phyloP scores from a whole-genome alignment of 257 asterid species.

The Nicotiana benthamiana region DNA sequence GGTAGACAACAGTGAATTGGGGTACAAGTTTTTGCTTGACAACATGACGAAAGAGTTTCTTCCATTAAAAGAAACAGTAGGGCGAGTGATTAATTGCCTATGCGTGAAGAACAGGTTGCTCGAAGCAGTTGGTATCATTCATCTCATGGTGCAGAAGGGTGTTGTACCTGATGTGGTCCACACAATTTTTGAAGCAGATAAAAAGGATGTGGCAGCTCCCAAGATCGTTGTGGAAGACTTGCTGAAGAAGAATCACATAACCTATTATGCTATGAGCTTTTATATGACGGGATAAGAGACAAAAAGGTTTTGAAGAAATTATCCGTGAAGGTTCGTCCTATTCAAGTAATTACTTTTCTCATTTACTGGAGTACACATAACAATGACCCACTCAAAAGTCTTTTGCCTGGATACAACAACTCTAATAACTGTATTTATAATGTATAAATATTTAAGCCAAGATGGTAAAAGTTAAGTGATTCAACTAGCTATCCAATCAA shows the following conservation, averaged over 20 bases:
- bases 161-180: conserved; percentile 66
- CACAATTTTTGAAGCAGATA: conserved; percentile 64
- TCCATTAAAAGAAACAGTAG: conserved; percentile 58
- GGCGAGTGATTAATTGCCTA: conserved; percentile 72
- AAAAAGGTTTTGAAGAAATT: conserved; percentile 49
- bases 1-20: conserved; percentile 55
- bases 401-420: not conserved
- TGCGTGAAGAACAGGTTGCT: conserved; percentile 53
- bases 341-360: conserved; percentile 7
- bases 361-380: not conserved
- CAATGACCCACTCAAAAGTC: not conserved
- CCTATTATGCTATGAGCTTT: conserved; percentile 65
- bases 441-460: not conserved
- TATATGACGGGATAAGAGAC: conserved; percentile 67
- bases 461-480: not conserved
- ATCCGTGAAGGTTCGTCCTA: conserved; percentile 14
- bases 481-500: not conserved
- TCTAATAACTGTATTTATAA: not conserved
- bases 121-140: conserved; percentile 58
- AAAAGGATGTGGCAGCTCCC: conserved; percentile 72
- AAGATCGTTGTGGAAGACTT: conserved; percentile 78
- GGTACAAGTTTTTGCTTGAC: conserved; percentile 45
- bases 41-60: conserved; percentile 37
- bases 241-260: conserved; percentile 61
- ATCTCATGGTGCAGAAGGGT: conserved; percentile 68